Evolutionary conservation across 83 land plant genomes (phyloP).

Genomic region (Thuja plicata): DNA sequence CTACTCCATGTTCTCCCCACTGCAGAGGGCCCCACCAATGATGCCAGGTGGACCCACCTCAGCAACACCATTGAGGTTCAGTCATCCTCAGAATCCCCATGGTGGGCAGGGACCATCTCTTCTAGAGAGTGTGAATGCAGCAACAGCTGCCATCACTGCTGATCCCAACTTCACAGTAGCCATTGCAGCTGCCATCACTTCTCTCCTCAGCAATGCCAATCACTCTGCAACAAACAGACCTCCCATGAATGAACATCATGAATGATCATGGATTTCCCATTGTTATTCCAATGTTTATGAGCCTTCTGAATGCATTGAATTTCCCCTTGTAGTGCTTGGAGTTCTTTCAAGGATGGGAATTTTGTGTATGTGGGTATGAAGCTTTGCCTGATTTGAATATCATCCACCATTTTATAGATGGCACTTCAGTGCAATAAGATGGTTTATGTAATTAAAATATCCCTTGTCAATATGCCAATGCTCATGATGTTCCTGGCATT

Average conservation of each 20-base stretch:
- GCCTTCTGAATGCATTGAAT: too few relatives aligned
- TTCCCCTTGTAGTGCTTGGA: too few relatives aligned
- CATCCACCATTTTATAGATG: too few relatives aligned
- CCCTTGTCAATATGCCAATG: too few relatives aligned
- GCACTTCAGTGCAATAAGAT: too few relatives aligned
- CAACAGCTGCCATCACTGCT: conserved; percentile 33
- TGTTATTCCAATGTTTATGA: too few relatives aligned
- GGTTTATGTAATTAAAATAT: too few relatives aligned
- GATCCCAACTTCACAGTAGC: conserved; percentile 81
- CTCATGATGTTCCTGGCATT: too few relatives aligned
- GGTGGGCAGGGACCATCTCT: not conserved
- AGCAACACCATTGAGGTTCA: not conserved
- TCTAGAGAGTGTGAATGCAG: conserved; percentile 41
- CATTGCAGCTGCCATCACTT: conserved; percentile 69
- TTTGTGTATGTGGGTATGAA: too few relatives aligned
- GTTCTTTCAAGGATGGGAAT: too few relatives aligned
- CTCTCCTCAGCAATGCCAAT: conserved; percentile 36
- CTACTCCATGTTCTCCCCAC: conserved; percentile 21
- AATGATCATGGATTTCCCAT: not conserved
- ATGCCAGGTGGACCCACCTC: not conserved
- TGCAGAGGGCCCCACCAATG: conserved; percentile 9
- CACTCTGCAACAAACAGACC: not conserved
- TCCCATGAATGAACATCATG: not conserved
- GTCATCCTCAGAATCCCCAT: not conserved
- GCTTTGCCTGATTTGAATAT: too few relatives aligned